phyloP scores from a whole-genome alignment of 2,329 filamentous ascomycete genomes.

The Cladophialophora carrionii region DNA sequence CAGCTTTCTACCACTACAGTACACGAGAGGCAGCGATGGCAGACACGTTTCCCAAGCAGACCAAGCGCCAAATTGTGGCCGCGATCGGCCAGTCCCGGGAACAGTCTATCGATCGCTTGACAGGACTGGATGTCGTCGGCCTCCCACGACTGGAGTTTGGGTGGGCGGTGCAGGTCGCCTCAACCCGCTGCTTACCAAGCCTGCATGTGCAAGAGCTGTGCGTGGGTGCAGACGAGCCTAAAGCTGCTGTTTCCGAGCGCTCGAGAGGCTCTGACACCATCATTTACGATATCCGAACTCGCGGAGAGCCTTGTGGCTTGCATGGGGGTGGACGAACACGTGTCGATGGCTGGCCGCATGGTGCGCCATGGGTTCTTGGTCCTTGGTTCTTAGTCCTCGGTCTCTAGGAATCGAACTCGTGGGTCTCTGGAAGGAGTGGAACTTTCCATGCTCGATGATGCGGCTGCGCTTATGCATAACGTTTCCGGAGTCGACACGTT shows the following conservation, averaged over 20 bases:
- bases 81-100: background rate
- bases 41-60: background rate
- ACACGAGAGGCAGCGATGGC: background rate
- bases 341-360: background rate
- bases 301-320: constrained; percentile 9
- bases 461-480: background rate
- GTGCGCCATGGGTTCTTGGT: background rate
- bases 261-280: background rate
- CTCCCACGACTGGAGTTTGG: background rate
- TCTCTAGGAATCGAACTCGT: background rate
- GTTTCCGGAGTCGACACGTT: background rate
- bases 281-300: constrained; percentile 6
- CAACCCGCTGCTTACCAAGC: background rate
- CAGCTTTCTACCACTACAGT: background rate
- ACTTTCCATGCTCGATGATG: background rate
- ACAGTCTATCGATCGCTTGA: background rate
- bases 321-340: background rate
- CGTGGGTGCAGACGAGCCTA: background rate
- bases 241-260: background rate
- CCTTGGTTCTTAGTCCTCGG: background rate
- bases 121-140: background rate
- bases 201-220: background rate
- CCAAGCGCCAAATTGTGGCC: background rate
- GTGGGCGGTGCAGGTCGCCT: background rate
- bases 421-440: background rate